Conservation (phyloP, 208 protist genomes). For the Trypanosoma cruzi region DNA sequence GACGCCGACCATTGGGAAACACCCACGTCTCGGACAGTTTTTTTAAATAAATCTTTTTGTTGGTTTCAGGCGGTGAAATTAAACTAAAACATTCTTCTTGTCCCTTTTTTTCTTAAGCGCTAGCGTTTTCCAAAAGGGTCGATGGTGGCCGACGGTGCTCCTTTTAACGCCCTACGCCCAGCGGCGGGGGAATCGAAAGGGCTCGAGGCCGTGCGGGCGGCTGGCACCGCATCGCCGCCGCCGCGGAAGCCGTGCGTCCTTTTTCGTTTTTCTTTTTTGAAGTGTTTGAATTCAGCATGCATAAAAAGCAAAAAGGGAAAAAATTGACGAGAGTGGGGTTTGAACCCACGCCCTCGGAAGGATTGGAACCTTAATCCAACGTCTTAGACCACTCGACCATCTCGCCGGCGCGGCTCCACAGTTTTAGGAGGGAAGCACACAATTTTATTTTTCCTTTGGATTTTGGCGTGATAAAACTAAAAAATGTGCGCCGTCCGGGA, state of each 20-base stretch:
- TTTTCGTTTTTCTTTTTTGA: background rate
- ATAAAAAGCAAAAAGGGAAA: background rate
- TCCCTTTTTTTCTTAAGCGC: slow-evolving; percentile 8
- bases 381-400: no score
- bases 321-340: slow-evolving; percentile 10
- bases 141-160: background rate
- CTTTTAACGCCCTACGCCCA: background rate
- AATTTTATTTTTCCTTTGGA: no score
- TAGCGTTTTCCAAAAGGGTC: background rate
- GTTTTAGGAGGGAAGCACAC: no score
- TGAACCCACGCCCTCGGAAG: no score
- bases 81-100: background rate
- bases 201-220: background rate
- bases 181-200: background rate
- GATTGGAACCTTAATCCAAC: no score
- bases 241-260: no score
- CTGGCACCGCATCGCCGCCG: background rate
- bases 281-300: background rate
- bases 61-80: no score
- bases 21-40: no score
- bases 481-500: slow-evolving; percentile 80
- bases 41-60: no score
- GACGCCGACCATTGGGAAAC: no score
- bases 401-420: no score
- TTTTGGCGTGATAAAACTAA: no score